Conservation (phyloP, 169 alveolate genomes). For the Miamiensis avidus region DNA sequence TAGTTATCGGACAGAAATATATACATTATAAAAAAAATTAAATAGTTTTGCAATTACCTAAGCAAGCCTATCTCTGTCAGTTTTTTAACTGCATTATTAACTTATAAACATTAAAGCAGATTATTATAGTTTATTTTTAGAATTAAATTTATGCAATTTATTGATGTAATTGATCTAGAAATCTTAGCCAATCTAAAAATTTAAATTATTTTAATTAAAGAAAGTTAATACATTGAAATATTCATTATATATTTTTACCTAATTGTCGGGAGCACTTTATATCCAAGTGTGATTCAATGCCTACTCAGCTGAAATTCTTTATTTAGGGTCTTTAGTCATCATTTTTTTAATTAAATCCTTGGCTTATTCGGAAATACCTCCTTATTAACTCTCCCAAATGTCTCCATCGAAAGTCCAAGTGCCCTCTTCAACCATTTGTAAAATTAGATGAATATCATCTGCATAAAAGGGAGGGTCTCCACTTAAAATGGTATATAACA, state of each 20-base stretch:
- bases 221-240: too few species aligned
- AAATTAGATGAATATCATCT: conserved; percentile 32
- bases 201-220: too few species aligned
- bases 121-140: conserved; percentile 14
- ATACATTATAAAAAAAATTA: too few species aligned
- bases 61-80: conserved; percentile 39
- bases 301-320: conserved; percentile 28
- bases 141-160: not conserved
- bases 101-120: conserved; percentile 12
- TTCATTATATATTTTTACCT: not conserved
- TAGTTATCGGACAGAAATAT: not conserved
- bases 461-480: conserved; percentile 71
- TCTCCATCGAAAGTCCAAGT: not conserved
- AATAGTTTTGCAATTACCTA: not conserved
- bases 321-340: conserved; percentile 15
- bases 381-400: not conserved
- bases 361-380: conserved; percentile 3
- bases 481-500: conserved; percentile 53
- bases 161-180: conserved; percentile 20
- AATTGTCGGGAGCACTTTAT: not conserved
- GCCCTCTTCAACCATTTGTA: conserved; percentile 27
- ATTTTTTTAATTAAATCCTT: conserved; percentile 23
- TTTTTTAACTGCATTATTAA: not conserved
- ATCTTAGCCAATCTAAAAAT: not conserved
- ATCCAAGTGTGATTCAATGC: conserved; percentile 32